phyloP scores from a whole-genome alignment of 106 monocot genomes.

The Dendrobium chrysotoxum region DNA sequence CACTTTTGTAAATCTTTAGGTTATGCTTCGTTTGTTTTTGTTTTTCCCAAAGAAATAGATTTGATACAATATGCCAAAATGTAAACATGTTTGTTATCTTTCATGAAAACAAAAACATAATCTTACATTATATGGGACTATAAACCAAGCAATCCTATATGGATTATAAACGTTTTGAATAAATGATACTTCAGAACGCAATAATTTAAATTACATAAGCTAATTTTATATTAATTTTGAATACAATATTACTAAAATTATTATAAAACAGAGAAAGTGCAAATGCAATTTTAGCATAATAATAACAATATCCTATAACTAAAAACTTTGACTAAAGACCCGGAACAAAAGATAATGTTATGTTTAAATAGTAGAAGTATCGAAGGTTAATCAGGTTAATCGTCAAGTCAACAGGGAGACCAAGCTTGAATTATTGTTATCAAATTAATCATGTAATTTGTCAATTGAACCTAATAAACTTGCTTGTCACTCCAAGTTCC shows the following conservation, averaged over 20 bases:
- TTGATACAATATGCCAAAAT: too few species aligned
- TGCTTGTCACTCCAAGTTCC: not conserved
- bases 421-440: not conserved
- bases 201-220: not conserved
- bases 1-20: not conserved
- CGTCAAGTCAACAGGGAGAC: not conserved
- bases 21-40: not conserved
- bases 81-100: too few species aligned
- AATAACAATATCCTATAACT: slow-evolving; percentile 1
- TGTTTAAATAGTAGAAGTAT: not conserved
- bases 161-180: not conserved
- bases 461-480: not conserved
- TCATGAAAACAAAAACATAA: not conserved
- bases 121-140: not conserved
- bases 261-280: not conserved
- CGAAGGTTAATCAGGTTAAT: not conserved
- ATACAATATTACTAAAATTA: not conserved
- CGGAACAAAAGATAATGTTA: not conserved
- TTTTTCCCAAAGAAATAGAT: not conserved
- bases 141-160: not conserved
- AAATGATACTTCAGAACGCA: not conserved
- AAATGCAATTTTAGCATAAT: not conserved
- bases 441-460: not conserved
- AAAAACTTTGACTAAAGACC: not conserved
- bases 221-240: not conserved